Conservation (phyloP, 306 rosid species). For the Quercus aquifolioides region DNA sequence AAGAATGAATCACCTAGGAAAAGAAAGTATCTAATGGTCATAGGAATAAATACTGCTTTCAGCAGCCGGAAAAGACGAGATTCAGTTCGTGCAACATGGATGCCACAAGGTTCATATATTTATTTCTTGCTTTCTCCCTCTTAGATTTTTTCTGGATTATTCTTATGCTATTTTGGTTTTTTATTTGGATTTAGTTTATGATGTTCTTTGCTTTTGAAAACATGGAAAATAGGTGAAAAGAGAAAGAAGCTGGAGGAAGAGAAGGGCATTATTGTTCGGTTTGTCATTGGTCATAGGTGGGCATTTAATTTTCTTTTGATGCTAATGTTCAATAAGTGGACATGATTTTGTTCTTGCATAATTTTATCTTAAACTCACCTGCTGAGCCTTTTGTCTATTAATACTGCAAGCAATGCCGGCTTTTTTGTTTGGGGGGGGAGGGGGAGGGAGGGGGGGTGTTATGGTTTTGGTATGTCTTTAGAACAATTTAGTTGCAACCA, state of each 20-base stretch:
- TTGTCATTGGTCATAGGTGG: slow-evolving; percentile 96
- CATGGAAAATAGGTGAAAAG: slow-evolving; percentile 68
- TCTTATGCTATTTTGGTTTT: neutral
- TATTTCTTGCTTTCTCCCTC: neutral
- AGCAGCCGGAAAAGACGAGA: slow-evolving; percentile 99
- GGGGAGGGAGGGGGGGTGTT: too few species aligned
- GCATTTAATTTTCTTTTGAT: slow-evolving; percentile 9
- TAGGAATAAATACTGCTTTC: slow-evolving; percentile 95
- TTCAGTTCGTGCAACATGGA: slow-evolving; percentile 93
- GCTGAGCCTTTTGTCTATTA: neutral
- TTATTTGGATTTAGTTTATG: slow-evolving; percentile 21
- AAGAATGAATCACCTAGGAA: slow-evolving; percentile 44
- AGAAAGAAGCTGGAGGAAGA: slow-evolving; percentile 95
- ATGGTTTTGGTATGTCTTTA: neutral
- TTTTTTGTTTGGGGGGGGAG: too few species aligned
- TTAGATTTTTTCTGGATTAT: neutral
- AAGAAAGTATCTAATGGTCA: slow-evolving; percentile 82
- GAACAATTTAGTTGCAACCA: neutral
- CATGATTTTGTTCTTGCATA: neutral
- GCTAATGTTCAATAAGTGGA: slow-evolving; percentile 2
- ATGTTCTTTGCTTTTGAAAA: slow-evolving; percentile 36
- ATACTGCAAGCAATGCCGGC: neutral
- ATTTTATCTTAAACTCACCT: neutral
- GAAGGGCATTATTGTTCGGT: slow-evolving; percentile 89
- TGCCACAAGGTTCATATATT: slow-evolving; percentile 79